Evolutionary conservation across 1,284 basidiomycete species (phyloP).

Genomic region (Cronartium ribicola): DNA sequence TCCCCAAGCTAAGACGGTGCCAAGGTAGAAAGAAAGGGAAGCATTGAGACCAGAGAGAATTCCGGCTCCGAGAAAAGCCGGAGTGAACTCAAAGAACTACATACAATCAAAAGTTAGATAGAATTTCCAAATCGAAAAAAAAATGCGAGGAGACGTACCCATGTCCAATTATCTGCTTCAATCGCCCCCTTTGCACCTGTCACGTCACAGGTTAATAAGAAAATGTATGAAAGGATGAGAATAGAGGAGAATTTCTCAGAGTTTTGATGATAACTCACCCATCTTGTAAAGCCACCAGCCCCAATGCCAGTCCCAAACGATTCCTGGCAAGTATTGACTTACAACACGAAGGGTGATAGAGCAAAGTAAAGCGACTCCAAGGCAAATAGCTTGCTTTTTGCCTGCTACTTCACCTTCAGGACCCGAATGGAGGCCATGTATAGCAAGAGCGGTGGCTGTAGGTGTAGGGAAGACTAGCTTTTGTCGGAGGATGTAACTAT

Average conservation of each 20-base stretch:
- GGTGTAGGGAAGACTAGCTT: conserved; percentile 67
- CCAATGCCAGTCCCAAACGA: conserved; percentile 66
- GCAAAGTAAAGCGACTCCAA: conserved; percentile 57
- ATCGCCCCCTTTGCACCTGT: conserved; percentile 34
- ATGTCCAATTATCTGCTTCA: conserved; percentile 34
- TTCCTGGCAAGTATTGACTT: conserved; percentile 61
- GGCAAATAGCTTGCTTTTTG: conserved; percentile 60
- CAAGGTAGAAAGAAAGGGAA: conserved; percentile 63
- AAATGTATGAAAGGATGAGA: conserved; percentile 43
- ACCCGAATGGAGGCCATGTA: conserved; percentile 62
- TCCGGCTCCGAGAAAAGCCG: conserved; percentile 66
- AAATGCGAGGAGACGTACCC: conserved; percentile 7
- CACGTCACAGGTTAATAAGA: not conserved
- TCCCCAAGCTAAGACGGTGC: conserved; percentile 62
- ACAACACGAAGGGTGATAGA: conserved; percentile 61
- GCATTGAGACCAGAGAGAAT: conserved; percentile 66
- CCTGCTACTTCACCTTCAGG: conserved; percentile 56
- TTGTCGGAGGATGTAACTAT: conserved; percentile 62
- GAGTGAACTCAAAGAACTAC: conserved; percentile 56
- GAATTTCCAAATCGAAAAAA: no score
- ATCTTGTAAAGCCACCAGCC: conserved; percentile 63
- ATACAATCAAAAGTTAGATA: conserved; percentile 21
- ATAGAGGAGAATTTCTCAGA: conserved; percentile 60
- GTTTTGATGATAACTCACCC: conserved; percentile 58
- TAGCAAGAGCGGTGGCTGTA: conserved; percentile 66